phyloP scores from a whole-genome alignment of 805 yeast genomes.

The Starmera caribaea region DNA sequence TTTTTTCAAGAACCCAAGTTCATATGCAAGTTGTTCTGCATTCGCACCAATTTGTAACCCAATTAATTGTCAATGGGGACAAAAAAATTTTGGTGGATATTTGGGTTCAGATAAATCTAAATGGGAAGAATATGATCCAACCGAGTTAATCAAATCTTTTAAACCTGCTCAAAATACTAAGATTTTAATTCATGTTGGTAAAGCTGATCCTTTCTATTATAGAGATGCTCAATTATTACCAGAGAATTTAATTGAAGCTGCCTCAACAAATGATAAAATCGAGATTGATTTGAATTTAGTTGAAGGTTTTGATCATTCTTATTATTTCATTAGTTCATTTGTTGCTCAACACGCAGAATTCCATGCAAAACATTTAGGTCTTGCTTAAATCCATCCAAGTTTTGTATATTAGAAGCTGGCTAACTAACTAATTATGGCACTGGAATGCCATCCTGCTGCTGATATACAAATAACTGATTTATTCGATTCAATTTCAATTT shows the following conservation, averaged over 20 bases:
- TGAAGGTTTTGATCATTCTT: slow-evolving; percentile 87
- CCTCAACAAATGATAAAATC: slow-evolving; percentile 46
- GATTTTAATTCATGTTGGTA: slow-evolving; percentile 79
- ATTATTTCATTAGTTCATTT: slow-evolving; percentile 75
- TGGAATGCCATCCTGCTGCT: slow-evolving; percentile 78
- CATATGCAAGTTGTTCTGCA: slow-evolving; percentile 74
- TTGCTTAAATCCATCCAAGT: slow-evolving; percentile 15
- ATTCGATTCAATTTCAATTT: slow-evolving; percentile 22
- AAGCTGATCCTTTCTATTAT: slow-evolving; percentile 61
- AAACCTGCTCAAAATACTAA: slow-evolving; percentile 37
- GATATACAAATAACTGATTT: slow-evolving; percentile 41
- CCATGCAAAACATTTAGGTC: slow-evolving; percentile 60
- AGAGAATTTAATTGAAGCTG: slow-evolving; percentile 51
- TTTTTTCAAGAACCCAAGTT: slow-evolving; percentile 58
- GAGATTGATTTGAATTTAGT: slow-evolving; percentile 53
- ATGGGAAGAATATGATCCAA: slow-evolving; percentile 84
- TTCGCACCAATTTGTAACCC: slow-evolving; percentile 91
- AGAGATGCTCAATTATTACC: slow-evolving; percentile 62
- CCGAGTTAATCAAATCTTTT: slow-evolving; percentile 53
- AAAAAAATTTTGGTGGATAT: slow-evolving; percentile 72
- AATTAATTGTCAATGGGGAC: slow-evolving; percentile 73
- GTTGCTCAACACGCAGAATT: slow-evolving; percentile 76
- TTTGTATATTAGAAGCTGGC: not conserved
- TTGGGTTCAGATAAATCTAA: slow-evolving; percentile 40
- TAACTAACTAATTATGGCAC: slow-evolving; percentile 37